Percentiles rank a stretch among this genome's conserved stretches.
These are phyloP conservation scores for Termitomyces sp. DNA, from an alignment of 768 basidiomycete genomes.

Conservation along the genomic window DNA sequence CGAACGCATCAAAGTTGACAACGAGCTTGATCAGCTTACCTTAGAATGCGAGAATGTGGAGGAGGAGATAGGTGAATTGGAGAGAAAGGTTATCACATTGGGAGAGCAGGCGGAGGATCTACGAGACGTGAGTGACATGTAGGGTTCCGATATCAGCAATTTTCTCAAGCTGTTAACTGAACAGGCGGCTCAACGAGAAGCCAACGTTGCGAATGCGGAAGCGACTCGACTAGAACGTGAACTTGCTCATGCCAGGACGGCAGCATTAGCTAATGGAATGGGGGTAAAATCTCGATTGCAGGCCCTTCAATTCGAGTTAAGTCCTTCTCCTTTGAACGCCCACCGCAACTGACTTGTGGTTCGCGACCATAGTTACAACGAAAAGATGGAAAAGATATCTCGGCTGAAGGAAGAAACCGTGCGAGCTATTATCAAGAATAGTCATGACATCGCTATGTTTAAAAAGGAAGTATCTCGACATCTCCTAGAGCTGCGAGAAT, in stretches of 20 bases:
- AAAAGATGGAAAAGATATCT: constrained; percentile 73
- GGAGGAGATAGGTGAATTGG: constrained; percentile 70
- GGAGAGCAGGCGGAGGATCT: constrained; percentile 79
- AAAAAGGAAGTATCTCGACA: constrained; percentile 75
- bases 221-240: constrained; percentile 67
- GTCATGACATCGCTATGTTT: constrained; percentile 79
- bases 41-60: constrained; percentile 79
- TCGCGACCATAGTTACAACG: constrained; percentile 54
- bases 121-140: constrained; percentile 57
- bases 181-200: constrained; percentile 78
- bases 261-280: constrained; percentile 77
- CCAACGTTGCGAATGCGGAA: constrained; percentile 61
- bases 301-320: constrained; percentile 71
- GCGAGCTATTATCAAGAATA: constrained; percentile 79
- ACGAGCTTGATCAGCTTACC: constrained; percentile 76
- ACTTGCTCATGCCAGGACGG: constrained; percentile 68
- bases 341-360: background rate
- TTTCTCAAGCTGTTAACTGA: background rate
- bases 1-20: constrained; percentile 75
- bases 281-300: constrained; percentile 78
- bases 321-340: constrained; percentile 17
- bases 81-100: constrained; percentile 66
- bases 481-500: constrained; percentile 63
- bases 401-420: constrained; percentile 77
- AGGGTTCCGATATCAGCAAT: background rate